Evolutionary conservation across 2,329 filamentous ascomycete genomes (phyloP).

Genomic region (Taxawa tesnikishii): DNA sequence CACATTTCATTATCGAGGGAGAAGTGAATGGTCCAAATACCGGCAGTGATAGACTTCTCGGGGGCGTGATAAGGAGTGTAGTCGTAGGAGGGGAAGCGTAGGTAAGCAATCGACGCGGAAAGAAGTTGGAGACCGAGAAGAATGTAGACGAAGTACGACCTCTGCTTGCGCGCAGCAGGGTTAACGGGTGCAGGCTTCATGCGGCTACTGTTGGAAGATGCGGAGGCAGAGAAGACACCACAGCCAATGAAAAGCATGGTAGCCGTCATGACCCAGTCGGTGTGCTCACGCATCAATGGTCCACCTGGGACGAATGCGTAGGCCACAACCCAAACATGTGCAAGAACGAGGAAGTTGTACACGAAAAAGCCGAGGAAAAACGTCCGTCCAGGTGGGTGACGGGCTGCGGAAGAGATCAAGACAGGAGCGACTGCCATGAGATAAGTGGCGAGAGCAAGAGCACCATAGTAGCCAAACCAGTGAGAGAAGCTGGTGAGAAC

Average conservation of each 20-base stretch:
- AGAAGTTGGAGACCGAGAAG: constrained; percentile 68
- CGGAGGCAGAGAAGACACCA: constrained; percentile 63
- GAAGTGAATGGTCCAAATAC: constrained; percentile 99
- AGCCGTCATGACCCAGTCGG: constrained; percentile 84
- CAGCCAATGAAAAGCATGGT: constrained; percentile 77
- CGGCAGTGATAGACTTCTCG: constrained; percentile 78
- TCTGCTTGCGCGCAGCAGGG: constrained; percentile 38
- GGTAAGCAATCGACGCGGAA: constrained; percentile 68
- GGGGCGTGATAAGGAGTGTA: constrained; percentile 83
- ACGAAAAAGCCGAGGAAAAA: constrained; percentile 84
- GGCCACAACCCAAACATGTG: constrained; percentile 96
- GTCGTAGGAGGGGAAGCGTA: constrained; percentile 85
- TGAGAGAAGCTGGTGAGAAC: constrained; percentile 64
- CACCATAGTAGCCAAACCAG: constrained; percentile 87
- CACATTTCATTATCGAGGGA: constrained; percentile 98
- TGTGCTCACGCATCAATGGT: constrained; percentile 81
- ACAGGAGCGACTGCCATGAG: constrained; percentile 67
- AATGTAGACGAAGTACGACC: constrained; percentile 58
- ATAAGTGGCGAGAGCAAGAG: constrained; percentile 62
- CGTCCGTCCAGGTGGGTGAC: constrained; percentile 62
- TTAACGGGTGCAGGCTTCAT: constrained; percentile 32
- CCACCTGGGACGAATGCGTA: constrained; percentile 97
- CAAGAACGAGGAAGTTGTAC: constrained; percentile 91
- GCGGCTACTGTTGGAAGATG: constrained; percentile 29
- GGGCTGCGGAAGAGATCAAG: constrained; percentile 63